Evolutionary conservation across 1,139 yeast genomes (phyloP), one percentile per base, ranked within the genome.

Genomic region (Arxiozyma slooffiae): DNA sequence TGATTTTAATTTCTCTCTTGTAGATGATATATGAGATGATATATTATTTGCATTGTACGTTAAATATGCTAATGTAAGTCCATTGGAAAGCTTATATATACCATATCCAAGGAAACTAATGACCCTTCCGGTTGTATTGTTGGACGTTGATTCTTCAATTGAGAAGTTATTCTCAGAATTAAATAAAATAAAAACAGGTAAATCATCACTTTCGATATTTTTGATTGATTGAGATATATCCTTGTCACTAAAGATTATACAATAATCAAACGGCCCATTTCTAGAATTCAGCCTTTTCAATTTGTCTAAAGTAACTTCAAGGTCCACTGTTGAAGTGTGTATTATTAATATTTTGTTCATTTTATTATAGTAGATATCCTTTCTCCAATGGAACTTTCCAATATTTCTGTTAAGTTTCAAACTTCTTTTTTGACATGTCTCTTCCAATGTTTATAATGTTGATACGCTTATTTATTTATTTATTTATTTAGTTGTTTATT

Each of bases 251-350:
- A 82, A 56, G 8, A 82, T 60, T 7, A 82, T 45, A 0, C 78
- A 75, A 5, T 76, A 71, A 48, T 76, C 83, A 61, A 83, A 83
- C 0, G 87, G 87, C 0, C 88, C 88, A 48, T 79, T 80, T 57
- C 78, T 81, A 21, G 62, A 53, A 57, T 81, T 70, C 50, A 82
- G 74, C 0, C 68, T 50, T 57, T 78, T 77, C 3, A 81, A 73
- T 52, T 80, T 80, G 14, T 62, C 67, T 8, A 80, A 58, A 0
- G 79, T 74, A 44, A 69, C 70, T 1, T 70, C 71, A 6, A 78
- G 52, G 34, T 69, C 66, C 1, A 62, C 61, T 0, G 73, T 68
- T 2, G 70, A 60, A 1, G 84, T 80, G 60, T 80, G 75, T n/a
- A 79, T 64, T 23, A 80, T 75, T 48, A 55, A 14, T 16, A 45